phyloP scores from a whole-genome alignment of 164 flowering plant genomes.

The Chloranthus sessilifolius region DNA sequence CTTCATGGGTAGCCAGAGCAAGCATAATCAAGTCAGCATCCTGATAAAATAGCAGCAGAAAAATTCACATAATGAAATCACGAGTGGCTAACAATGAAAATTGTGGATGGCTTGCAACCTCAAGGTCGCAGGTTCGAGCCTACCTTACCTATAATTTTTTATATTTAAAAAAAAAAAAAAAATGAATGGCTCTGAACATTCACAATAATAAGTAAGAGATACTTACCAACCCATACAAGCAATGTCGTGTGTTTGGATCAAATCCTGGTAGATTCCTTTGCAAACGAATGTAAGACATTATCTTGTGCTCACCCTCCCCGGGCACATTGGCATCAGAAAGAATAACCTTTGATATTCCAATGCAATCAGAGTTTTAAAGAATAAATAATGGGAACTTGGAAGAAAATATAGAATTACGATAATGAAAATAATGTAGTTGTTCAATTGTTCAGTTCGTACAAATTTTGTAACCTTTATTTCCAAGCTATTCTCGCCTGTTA shows the following conservation, averaged over 20 bases:
- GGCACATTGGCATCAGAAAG: conserved; percentile 68
- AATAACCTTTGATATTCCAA: conserved; percentile 34
- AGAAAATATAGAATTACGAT: background rate
- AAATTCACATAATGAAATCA: conserved; percentile 1
- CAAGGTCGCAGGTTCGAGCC: too few species aligned
- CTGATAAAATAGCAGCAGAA: conserved; percentile 23
- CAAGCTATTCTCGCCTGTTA: too few species aligned
- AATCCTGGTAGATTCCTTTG: conserved; percentile 51
- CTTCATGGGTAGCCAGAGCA: conserved; percentile 60
- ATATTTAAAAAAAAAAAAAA: too few species aligned
- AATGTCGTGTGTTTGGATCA: conserved; percentile 67
- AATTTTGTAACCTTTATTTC: too few species aligned
- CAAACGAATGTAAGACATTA: conserved; percentile 50
- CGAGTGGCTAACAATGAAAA: background rate
- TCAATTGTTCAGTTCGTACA: too few species aligned
- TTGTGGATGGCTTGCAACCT: too few species aligned
- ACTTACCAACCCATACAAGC: conserved; percentile 63
- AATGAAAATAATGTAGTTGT: too few species aligned
- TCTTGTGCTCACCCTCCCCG: conserved; percentile 76
- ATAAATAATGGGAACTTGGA: background rate
- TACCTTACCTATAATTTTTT: too few species aligned
- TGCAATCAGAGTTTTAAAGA: background rate
- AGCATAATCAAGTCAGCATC: conserved; percentile 77
- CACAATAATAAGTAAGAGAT: background rate
- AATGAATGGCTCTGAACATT: background rate